Base-by-base conservation (phyloP, 2,329 filamentous ascomycete species). In the Xylariaceae sp. region DNA sequence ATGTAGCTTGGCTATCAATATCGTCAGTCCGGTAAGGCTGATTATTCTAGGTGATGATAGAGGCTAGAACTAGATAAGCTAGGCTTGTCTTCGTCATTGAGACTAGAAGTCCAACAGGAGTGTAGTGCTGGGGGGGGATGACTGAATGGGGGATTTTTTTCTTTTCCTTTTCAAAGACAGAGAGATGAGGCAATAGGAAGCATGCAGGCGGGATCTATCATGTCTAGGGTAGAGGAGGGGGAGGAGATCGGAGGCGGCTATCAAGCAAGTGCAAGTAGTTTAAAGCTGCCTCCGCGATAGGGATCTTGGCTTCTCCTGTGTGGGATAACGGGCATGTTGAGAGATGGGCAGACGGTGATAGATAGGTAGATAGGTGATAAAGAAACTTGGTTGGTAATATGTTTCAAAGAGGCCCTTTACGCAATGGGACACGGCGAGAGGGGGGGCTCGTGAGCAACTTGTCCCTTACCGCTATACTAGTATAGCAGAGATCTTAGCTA, bases 1-100 rank as follows among this genome's bases (percentile, higher is more conserved):
- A 53, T 44, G 33, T 47, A 52, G 49, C 44, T 51, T 43, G 47
- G 50, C 31, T 47, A 54, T 44, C 55, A 41, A 40, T 52, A 23
- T 55, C 33, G 50, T 28, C 55, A 45, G 12, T 50, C 41, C 53
- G 61, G 64, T 63, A 59, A 55, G 58, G 61, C 53, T 61, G 60
- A 53, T 62, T 61, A 50, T 16, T 61, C 70, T 82, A 82, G 72
- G 80, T 82, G 73, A 82, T 74, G 71, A 83, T 77, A 62, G 80
- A 79, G 71, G 74, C 76, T 65, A 82, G 75, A 71, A 82, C 76
- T 68, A 84, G 80, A 83, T 83, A 82, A 81, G 81, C 76, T 73
- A 77, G 75, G 75, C 77, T 82, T 82, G 81, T 82, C 77, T 75
- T 76, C 76, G 80, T 83, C 82, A 85, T 84, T 79, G 76, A 75